Conservation (phyloP, 805 yeast genomes). For the Starmerella riodocensis region DNA sequence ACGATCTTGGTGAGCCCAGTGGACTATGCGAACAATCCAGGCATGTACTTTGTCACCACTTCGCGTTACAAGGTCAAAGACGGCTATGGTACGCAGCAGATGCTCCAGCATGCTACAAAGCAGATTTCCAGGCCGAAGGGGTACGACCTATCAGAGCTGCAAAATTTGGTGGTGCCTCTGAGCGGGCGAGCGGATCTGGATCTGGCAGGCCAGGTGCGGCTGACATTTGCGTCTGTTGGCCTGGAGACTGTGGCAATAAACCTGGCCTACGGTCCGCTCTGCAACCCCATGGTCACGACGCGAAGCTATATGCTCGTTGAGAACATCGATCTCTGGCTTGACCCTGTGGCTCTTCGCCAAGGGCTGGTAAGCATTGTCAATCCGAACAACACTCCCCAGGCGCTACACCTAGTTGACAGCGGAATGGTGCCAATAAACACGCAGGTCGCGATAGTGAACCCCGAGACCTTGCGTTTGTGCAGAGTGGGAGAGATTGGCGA, state of each 20-base stretch:
- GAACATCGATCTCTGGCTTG: slow-evolving; percentile 75
- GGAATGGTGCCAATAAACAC: slow-evolving; percentile 95
- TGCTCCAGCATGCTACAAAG: slow-evolving; percentile 61
- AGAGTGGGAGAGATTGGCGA: slow-evolving; percentile 89
- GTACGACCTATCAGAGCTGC: slow-evolving; percentile 46
- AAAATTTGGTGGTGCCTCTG: slow-evolving; percentile 72
- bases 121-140: slow-evolving; percentile 43
- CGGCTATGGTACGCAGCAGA: slow-evolving; percentile 68
- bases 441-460: slow-evolving; percentile 86
- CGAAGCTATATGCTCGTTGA: slow-evolving; percentile 81
- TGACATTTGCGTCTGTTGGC: slow-evolving; percentile 49
- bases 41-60: slow-evolving; percentile 52
- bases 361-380: slow-evolving; percentile 73
- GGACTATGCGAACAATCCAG: slow-evolving; percentile 63
- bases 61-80: slow-evolving; percentile 75
- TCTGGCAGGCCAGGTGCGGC: slow-evolving; percentile 41
- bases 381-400: slow-evolving; percentile 53
- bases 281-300: slow-evolving; percentile 72
- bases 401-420: slow-evolving; percentile 74
- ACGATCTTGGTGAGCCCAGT: slow-evolving; percentile 70
- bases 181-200: slow-evolving; percentile 54
- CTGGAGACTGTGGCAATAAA: slow-evolving; percentile 58
- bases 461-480: slow-evolving; percentile 72
- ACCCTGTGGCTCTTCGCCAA: slow-evolving; percentile 77
- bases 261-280: slow-evolving; percentile 61